Evolutionary conservation across 225 moss, liverwort and hornwort genomes (phyloP).

Genomic region (Sphagnum contortum): DNA sequence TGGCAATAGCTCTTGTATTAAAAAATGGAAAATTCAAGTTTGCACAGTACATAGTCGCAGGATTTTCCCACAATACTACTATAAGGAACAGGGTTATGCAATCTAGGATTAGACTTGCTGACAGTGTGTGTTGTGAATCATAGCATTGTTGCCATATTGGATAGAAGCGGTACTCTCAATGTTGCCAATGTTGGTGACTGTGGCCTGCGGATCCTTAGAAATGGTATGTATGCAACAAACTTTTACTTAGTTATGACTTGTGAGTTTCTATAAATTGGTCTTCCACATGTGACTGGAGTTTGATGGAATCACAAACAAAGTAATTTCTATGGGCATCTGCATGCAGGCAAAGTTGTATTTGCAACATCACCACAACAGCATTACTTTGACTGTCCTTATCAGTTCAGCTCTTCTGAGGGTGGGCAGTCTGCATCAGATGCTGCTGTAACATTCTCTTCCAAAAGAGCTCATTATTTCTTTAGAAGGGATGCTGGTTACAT

Average conservation of each 20-base stretch:
- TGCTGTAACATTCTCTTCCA: conserved; percentile 21
- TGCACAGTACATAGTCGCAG: too few relatives aligned
- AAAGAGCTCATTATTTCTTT: background rate
- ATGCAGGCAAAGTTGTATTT: conserved; percentile 64
- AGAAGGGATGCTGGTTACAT: background rate
- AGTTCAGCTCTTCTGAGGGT: conserved; percentile 76
- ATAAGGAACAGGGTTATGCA: too few relatives aligned
- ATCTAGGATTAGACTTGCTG: too few relatives aligned
- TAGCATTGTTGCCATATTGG: conserved; percentile 83
- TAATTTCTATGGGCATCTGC: too few relatives aligned
- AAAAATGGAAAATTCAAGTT: too few relatives aligned
- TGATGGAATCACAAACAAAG: too few relatives aligned
- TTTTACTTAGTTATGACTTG: too few relatives aligned
- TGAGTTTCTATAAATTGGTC: too few relatives aligned
- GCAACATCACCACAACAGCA: conserved; percentile 91
- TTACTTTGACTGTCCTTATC: conserved; percentile 96
- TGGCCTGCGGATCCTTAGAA: conserved; percentile 73
- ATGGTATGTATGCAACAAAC: conserved; percentile 20
- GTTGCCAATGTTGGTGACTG: conserved; percentile 96
- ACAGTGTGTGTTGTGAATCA: conserved; percentile 28
- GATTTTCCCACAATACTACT: too few relatives aligned
- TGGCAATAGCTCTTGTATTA: too few relatives aligned
- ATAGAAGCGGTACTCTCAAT: conserved; percentile 68
- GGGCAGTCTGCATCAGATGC: conserved; percentile 96
- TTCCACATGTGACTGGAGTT: too few relatives aligned